Evolutionary conservation across 352 stramenopile species (phyloP).

Genomic region (Globisporangium nagaii): DNA sequence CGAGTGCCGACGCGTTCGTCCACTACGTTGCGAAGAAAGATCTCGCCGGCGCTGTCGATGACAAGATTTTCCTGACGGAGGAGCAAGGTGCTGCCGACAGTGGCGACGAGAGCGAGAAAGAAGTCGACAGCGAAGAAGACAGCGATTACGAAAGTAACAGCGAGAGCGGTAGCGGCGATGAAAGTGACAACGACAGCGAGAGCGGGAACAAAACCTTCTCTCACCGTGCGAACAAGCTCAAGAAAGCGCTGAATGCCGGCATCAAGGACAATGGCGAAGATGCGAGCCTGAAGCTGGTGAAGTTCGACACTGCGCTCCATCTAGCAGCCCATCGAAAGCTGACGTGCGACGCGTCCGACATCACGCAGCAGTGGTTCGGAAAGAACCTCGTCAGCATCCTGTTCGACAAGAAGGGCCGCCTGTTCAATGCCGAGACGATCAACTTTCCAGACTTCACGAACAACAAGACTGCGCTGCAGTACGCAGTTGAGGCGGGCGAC

Average conservation of each 20-base stretch:
- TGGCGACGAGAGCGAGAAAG: conserved; percentile 3
- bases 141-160: conserved; percentile 5
- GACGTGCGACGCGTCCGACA: conserved; percentile 19
- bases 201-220: background rate
- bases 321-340: conserved; percentile 40
- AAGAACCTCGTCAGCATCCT: conserved; percentile 47
- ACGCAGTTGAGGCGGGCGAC: conserved; percentile 43
- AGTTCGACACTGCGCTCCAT: conserved; percentile 48
- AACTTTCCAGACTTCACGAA: conserved; percentile 41
- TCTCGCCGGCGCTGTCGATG: background rate
- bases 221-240: too few species aligned
- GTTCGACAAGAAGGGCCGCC: conserved; percentile 25
- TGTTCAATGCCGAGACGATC: conserved; percentile 32
- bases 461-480: conserved; percentile 56
- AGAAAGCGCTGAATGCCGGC: too few species aligned
- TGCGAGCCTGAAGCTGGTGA: conserved; percentile 23
- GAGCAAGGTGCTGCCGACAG: background rate
- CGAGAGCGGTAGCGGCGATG: conserved; percentile 10
- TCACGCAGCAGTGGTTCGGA: conserved; percentile 40
- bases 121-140: conserved; percentile 12
- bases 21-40: conserved; percentile 3
- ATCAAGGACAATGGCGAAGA: too few species aligned
- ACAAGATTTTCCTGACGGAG: background rate
- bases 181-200: conserved; percentile 9
- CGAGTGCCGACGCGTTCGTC: conserved; percentile 25